Conservation (phyloP, 129 eudicot genomes). For the sunflower (Helianthus annuus) region DNA sequence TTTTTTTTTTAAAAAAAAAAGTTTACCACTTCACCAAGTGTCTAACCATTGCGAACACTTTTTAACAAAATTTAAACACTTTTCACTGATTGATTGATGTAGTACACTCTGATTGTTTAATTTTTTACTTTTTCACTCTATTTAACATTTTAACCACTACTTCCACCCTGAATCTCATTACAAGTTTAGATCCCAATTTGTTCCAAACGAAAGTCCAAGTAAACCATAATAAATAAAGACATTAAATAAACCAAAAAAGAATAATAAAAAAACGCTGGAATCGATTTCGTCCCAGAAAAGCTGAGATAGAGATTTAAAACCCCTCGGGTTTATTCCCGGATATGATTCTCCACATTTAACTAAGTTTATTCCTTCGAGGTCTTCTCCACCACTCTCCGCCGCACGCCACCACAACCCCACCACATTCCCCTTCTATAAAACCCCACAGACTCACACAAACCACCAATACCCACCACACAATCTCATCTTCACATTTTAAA, state of each 20-base stretch:
- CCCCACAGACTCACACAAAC: not conserved
- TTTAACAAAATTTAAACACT: too few species aligned
- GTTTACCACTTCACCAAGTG: too few species aligned
- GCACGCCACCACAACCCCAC: constrained; percentile 5
- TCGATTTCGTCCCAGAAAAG: not conserved
- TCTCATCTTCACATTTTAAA: constrained; percentile 12
- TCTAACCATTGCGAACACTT: too few species aligned
- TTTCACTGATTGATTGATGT: too few species aligned
- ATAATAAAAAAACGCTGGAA: not conserved
- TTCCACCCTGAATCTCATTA: too few species aligned
- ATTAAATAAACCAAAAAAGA: not conserved
- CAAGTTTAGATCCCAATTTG: too few species aligned
- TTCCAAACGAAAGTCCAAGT: not conserved
- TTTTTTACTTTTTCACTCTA: too few species aligned
- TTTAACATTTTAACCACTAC: too few species aligned
- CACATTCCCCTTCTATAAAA: constrained; percentile 9
- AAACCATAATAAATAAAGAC: not conserved
- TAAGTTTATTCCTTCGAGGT: constrained; percentile 5
- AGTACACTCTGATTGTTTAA: too few species aligned
- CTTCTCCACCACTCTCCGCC: constrained; percentile 25
- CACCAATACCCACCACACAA: constrained; percentile 2
- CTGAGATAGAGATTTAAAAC: not conserved
- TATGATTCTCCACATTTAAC: constrained; percentile 15
- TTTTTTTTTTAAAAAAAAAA: too few species aligned
- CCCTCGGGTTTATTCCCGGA: constrained; percentile 17